phyloP scores from a whole-genome alignment of 2,329 filamentous ascomycete genomes.

The Epichloe festucae region DNA sequence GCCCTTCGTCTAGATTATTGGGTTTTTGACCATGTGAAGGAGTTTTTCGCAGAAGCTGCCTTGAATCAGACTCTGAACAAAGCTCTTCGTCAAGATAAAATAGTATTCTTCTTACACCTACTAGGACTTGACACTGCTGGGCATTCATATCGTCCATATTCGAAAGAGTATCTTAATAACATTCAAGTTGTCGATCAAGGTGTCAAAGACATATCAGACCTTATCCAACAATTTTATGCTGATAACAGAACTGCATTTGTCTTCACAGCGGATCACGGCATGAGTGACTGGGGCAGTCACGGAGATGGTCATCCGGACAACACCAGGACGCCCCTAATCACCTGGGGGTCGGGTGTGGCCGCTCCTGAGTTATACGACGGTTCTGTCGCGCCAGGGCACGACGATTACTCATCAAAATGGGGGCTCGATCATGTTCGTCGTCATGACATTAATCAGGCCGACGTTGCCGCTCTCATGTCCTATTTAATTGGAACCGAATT shows the following conservation, averaged over 20 bases:
- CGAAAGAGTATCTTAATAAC: constrained; percentile 87
- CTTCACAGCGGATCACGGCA: constrained; percentile 95
- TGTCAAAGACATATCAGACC: constrained; percentile 66
- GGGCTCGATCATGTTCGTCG: constrained; percentile 64
- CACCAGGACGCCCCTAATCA: constrained; percentile 82
- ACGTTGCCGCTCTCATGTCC: constrained; percentile 90
- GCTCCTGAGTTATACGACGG: constrained; percentile 48
- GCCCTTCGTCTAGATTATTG: constrained; percentile 74
- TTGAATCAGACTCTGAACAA: constrained; percentile 63
- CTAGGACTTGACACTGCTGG: constrained; percentile 86
- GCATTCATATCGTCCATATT: constrained; percentile 79
- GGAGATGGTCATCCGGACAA: constrained; percentile 97
- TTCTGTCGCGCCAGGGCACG: constrained; percentile 61
- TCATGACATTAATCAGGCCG: constrained; percentile 87
- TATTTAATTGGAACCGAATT: constrained; percentile 81
- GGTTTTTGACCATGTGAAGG: constrained; percentile 92
- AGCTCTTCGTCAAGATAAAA: constrained; percentile 65
- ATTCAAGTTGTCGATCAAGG: constrained; percentile 89
- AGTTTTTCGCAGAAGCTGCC: constrained; percentile 68
- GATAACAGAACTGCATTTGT: constrained; percentile 84
- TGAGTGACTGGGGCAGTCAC: constrained; percentile 99
- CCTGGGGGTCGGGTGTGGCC: constrained; percentile 87
- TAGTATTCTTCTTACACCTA: constrained; percentile 91
- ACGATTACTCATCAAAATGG: constrained; percentile 89
- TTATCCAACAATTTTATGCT: constrained; percentile 76